Conservation (phyloP, 2,329 filamentous ascomycete species). For the Aspergillus pseudoterreus region DNA sequence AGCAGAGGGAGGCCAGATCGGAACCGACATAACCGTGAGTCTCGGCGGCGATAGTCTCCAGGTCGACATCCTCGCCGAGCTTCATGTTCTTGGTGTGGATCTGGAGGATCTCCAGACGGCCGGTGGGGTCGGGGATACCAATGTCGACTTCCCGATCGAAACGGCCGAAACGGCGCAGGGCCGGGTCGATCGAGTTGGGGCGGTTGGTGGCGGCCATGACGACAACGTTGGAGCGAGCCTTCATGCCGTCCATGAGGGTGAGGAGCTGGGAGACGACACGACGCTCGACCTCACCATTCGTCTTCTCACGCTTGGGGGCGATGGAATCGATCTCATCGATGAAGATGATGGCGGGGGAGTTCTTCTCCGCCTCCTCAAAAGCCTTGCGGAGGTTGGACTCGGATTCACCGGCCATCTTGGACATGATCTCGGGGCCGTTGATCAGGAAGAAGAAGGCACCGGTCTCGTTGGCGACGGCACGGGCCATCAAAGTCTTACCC, state of each 20-base stretch:
- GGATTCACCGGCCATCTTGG: conserved; percentile 99
- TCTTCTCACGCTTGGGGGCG: conserved; percentile 99
- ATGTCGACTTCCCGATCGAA: conserved; percentile 99
- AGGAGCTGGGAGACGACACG: conserved; percentile 95
- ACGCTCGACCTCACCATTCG: conserved; percentile 96
- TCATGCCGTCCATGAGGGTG: conserved; percentile 99
- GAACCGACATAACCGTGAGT: conserved; percentile 99
- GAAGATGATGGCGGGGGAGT: conserved; percentile 98
- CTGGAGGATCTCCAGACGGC: conserved; percentile 96
- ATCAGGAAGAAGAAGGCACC: conserved; percentile 99
- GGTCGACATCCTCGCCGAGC: conserved; percentile 90
- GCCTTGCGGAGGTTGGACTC: conserved; percentile 97
- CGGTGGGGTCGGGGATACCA: conserved; percentile 94
- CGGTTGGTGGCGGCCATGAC: conserved; percentile 99
- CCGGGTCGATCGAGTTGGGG: conserved; percentile 97
- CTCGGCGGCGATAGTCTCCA: conserved; percentile 94
- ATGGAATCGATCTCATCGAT: conserved; percentile 99
- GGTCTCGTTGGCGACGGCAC: conserved; percentile 97
- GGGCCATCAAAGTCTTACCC: conserved; percentile 98
- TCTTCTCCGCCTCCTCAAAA: conserved; percentile 99
- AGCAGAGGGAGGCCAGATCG: conserved; percentile 96
- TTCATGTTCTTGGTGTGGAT: conserved; percentile 99
- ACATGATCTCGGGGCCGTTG: conserved; percentile 99
- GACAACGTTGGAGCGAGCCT: conserved; percentile 95
- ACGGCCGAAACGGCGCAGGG: conserved; percentile 93